Evolutionary conservation across 768 basidiomycete species (phyloP), one percentile per base, ranked within the genome.

Genomic region (Agaricus subrufescens): DNA sequence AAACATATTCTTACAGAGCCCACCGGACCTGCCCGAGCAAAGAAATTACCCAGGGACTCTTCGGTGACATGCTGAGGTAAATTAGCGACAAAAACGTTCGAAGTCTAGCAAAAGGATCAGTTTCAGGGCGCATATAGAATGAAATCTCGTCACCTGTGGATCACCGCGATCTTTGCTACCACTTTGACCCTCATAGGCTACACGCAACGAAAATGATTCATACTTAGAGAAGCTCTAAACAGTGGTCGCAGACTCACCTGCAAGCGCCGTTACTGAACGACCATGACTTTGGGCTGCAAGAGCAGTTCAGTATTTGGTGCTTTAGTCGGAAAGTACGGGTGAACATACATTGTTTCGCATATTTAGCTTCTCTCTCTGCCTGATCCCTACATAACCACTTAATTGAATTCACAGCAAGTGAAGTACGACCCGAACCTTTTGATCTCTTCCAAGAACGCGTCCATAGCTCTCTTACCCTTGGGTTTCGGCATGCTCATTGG

Each of bases 401-500:
- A 26, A 42, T 50, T 42, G 7, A 4, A 11, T 34, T 34, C 34
- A 34, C 34, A 34, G n/a, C 39, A 27, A 25, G 12, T 15, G 23
- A 47, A 3, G 37, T 60, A 47, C 29, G 30, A 3, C 50, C 19
- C 50, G 23, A 46, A 89, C 96, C 83, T 83, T 73, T 98, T 98
- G 57, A 99, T 92, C 73, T 99, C 94, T 64, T 97, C 94, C 50
- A 99, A 75, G 67, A 98, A 99, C 1, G 87, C 72, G 70, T 98
- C 95, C 93, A 98, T 98, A 1, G 91, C 93, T 50, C 96, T 84
- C 68, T 93, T 97, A 2, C 97, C 97, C 68, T 93, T 97, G 0
- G 91, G 86, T 66, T 86, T 93, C 1, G 85, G 80, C 4, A 68
- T 73, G 56, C 64, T 66, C 25, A 75, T 63, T 0, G 81, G 75